A percentile compares a stretch with the other conserved stretches of the same genome.
phyloP scores from a whole-genome alignment of 108 stramenopile genomes.

The Conticribra weissflogii region DNA sequence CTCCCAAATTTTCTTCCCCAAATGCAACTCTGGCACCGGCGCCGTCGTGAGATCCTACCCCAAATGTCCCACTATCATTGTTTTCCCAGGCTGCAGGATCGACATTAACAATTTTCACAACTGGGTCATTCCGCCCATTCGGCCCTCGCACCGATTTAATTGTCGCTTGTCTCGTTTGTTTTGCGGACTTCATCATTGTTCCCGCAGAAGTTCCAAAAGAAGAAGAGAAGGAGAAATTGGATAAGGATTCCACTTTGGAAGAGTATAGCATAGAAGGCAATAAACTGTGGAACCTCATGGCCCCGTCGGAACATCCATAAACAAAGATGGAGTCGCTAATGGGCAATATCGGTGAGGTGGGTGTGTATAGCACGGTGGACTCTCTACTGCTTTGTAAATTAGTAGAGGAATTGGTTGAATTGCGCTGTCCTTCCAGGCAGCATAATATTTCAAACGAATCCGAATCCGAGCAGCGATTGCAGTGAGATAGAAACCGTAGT shows the following conservation, averaged over 20 bases:
- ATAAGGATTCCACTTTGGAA: constrained; percentile 5
- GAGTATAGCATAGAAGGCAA: constrained; percentile 17
- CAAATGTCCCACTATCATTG: not conserved
- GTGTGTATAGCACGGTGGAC: constrained; percentile 12
- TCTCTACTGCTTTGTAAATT: not conserved
- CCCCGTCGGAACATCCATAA: constrained; percentile 69
- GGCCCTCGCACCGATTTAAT: constrained; percentile 59
- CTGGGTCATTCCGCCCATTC: constrained; percentile 53
- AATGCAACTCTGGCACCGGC: no score
- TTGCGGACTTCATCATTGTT: not conserved
- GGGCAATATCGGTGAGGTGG: constrained; percentile 21
- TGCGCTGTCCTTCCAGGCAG: constrained; percentile 40
- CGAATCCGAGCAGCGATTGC: not conserved
- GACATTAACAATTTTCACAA: constrained; percentile 55
- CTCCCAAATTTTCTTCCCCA: no score
- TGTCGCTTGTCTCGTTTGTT: constrained; percentile 28
- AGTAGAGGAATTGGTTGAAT: constrained; percentile 4
- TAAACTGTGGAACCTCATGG: constrained; percentile 61
- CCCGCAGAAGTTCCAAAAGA: not conserved
- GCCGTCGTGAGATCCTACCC: no score
- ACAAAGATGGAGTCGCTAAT: constrained; percentile 35
- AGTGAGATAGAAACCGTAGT: not conserved
- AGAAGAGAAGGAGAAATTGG: not conserved
- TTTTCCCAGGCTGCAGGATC: constrained; percentile 39
- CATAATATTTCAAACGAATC: constrained; percentile 19